Evolutionary conservation across 2,329 filamentous ascomycete species (phyloP), one percentile per base, ranked within the genome.

Genomic region (Scedosporium minutisporum): DNA sequence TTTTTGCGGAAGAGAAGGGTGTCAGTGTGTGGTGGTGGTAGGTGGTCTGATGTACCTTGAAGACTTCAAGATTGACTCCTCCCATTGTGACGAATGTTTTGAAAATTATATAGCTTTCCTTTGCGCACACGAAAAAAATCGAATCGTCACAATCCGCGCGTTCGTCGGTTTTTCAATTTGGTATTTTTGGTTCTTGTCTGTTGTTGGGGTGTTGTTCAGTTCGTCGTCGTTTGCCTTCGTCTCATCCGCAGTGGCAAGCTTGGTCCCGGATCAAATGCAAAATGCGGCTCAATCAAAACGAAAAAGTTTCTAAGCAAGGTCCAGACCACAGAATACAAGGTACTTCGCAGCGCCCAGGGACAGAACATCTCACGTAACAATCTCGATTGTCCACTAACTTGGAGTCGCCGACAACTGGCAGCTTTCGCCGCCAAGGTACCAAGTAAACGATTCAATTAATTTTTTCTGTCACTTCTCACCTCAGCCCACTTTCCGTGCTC

Each of bases 21-120:
- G 29, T 33, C 9, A 7, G 29, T 27, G 44, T 9, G 9, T 10
- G 27, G 48, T 21, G 27, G 44, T 10, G 59, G 21, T 6, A 3
- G 10, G 33, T 42, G 53, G 21, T 25, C 18, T 23, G 38, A 67
- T 74, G 63, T 78, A 95, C 93, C 80, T 97, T 97, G 83, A 96
- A 93, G 67, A 97, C 86, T 80, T 97, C 93, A 64, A 97, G 84
- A 75, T 96, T 97, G 29, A 93, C 84, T 61, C 93, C 91, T 61
- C 85, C 90, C 86, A 96, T 87, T 72, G 70, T 77, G 63, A 38
- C 25, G 38, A 12, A 27, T 23, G 18, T 27, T 18, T 55, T 27
- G 51, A 27, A 18, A 55, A 5, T 14, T 7, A 46, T 46, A 21
- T 46, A 46, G 44, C n/a, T 46, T 33, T 33, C 29, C 9, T 33